Conservation (phyloP, 371 early-diverging fungal species). For the Mucor plumbeus region DNA sequence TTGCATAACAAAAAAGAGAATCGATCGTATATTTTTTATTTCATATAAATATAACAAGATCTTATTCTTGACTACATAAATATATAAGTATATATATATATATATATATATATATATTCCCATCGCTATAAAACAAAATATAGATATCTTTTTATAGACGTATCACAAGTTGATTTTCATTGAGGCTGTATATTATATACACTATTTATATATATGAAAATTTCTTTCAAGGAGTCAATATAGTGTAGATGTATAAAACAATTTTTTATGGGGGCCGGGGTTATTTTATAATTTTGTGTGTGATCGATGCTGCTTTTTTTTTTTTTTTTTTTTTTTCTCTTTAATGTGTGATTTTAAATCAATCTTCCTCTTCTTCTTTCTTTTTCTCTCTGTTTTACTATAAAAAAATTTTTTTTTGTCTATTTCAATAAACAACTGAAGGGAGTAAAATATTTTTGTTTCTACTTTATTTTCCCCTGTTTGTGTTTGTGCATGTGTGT, state of each 20-base stretch:
- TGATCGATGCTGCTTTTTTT: neutral
- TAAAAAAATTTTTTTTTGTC: too few species aligned
- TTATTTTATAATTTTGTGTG: conserved; percentile 1
- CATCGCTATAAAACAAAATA: too few species aligned
- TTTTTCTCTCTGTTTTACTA: neutral
- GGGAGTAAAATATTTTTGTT: neutral
- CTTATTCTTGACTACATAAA: too few species aligned
- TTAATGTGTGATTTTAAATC: conserved; percentile 9
- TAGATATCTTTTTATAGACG: neutral
- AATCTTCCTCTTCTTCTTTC: neutral
- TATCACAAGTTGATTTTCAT: conserved; percentile 2
- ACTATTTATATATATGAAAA: neutral
- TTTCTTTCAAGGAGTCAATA: neutral
- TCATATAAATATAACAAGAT: too few species aligned
- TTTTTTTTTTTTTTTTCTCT: neutral
- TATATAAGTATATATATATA: too few species aligned
- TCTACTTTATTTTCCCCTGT: neutral
- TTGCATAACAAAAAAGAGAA: too few species aligned
- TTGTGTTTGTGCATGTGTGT: neutral
- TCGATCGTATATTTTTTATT: too few species aligned
- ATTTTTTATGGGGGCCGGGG: neutral
- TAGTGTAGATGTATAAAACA: neutral
- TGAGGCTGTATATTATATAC: neutral
- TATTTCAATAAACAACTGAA: neutral
- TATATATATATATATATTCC: too few species aligned